Percentiles rank a stretch among this genome's conserved stretches.
These are phyloP conservation scores for Euphorbia schlechtendalii DNA, from an alignment of 441 rosid genomes.

Conservation along the genomic window DNA sequence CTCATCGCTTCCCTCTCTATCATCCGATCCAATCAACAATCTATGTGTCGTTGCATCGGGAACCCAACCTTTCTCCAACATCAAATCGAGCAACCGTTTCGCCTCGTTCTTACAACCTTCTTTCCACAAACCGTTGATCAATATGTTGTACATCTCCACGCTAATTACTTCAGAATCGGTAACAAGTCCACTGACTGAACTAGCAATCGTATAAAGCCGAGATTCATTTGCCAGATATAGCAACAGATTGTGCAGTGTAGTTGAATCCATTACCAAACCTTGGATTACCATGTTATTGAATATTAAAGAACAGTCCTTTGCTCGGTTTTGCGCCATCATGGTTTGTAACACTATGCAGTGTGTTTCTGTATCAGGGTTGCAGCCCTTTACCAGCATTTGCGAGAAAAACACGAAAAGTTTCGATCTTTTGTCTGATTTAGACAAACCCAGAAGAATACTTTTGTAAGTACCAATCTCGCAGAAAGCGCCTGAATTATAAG, in stretches of 20 bases:
- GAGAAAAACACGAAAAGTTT: slow-evolving; percentile 28
- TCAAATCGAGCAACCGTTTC: slow-evolving; percentile 31
- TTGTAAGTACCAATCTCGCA: slow-evolving; percentile 27
- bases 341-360: slow-evolving; percentile 38
- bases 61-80: slow-evolving; percentile 55
- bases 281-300: slow-evolving; percentile 34
- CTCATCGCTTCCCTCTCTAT: slow-evolving; percentile 19
- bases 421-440: slow-evolving; percentile 21
- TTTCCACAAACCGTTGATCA: slow-evolving; percentile 44
- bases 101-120: slow-evolving; percentile 39
- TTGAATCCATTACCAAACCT: slow-evolving; percentile 32
- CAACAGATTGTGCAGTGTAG: slow-evolving; percentile 24
- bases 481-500: slow-evolving; percentile 27
- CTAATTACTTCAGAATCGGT: slow-evolving; percentile 22
- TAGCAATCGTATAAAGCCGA: slow-evolving; percentile 24
- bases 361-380: slow-evolving; percentile 27
- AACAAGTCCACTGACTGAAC: slow-evolving; percentile 25
- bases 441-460: slow-evolving; percentile 30
- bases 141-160: slow-evolving; percentile 29
- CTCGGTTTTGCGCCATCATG: slow-evolving; percentile 23
- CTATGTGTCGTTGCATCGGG: slow-evolving; percentile 41
- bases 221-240: slow-evolving; percentile 25
- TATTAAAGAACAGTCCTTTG: slow-evolving; percentile 29
- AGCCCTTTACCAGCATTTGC: slow-evolving; percentile 36
- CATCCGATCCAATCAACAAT: slow-evolving; percentile 33